phyloP scores from a whole-genome alignment of 2,329 filamentous ascomycete species.

The Hymenoscyphus fructigenus region DNA sequence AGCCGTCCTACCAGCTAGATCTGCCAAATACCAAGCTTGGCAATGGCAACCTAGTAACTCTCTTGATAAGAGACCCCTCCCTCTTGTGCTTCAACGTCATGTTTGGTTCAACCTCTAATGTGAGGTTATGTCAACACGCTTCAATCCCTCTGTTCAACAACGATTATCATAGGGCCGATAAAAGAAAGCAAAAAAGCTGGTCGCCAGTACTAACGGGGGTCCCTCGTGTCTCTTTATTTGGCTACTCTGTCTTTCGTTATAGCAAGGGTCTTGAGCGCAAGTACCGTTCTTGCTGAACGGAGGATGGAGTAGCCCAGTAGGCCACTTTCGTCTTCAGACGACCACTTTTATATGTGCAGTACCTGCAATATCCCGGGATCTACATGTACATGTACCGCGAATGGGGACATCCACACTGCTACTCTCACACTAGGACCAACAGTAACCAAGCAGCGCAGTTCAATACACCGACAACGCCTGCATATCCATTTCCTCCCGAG shows the following conservation, averaged over 20 bases:
- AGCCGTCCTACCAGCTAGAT: slow-evolving; percentile 1
- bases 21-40: slow-evolving; percentile 4
- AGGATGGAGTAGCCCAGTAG: not conserved
- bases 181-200: slow-evolving; percentile 1
- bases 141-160: not conserved
- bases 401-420: slow-evolving; percentile 3
- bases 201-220: slow-evolving; percentile 2
- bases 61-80: slow-evolving; percentile 9
- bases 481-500: slow-evolving; percentile 15
- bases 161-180: slow-evolving; percentile 18
- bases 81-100: not conserved
- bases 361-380: slow-evolving; percentile 13
- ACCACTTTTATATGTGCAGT: slow-evolving; percentile 8
- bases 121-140: slow-evolving; percentile 20
- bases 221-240: slow-evolving; percentile 8
- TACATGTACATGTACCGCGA: slow-evolving; percentile 8
- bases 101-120: slow-evolving; percentile 23
- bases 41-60: not conserved
- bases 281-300: not conserved
- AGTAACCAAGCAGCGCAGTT: not conserved
- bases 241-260: not conserved
- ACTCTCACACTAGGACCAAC: not conserved
- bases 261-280: not conserved
- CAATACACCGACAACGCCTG: slow-evolving; percentile 1
- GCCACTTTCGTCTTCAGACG: not conserved